phyloP scores from a whole-genome alignment of 345 rosid species.

The Limnanthes douglasii region DNA sequence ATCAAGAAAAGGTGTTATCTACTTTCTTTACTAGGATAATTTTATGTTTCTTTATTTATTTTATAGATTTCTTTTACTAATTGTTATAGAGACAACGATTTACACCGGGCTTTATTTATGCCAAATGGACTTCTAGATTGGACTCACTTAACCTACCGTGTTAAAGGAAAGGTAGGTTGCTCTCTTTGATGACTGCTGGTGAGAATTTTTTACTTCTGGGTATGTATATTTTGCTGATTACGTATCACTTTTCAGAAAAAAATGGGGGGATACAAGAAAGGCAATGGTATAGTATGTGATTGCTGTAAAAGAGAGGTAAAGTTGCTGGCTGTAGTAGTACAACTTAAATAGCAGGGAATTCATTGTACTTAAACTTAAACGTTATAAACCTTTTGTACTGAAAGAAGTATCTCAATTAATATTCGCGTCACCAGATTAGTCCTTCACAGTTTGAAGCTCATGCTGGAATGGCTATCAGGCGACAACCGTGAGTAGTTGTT shows the following conservation, averaged over 20 bases:
- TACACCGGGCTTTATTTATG: constrained; percentile 85
- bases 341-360: background rate
- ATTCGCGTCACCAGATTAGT: constrained; percentile 47
- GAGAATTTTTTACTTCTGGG: background rate
- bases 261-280: constrained; percentile 72
- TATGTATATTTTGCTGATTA: background rate
- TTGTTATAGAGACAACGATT: constrained; percentile 73
- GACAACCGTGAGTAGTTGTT: constrained; percentile 90
- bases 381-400: background rate
- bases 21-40: constrained; percentile 1
- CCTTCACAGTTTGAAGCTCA: constrained; percentile 99
- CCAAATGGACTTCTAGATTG: constrained; percentile 96
- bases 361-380: background rate
- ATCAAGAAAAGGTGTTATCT: constrained; percentile 47
- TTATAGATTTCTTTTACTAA: constrained; percentile 1
- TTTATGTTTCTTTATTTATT: constrained; percentile 4
- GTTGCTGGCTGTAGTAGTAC: constrained; percentile 2
- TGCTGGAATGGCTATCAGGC: constrained; percentile 99
- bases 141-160: constrained; percentile 70
- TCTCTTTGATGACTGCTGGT: constrained; percentile 2
- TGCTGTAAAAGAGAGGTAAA: constrained; percentile 80
- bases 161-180: constrained; percentile 63
- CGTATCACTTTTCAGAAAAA: constrained; percentile 28
- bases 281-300: constrained; percentile 69
- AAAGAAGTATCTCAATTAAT: background rate